phyloP scores from a whole-genome alignment of 805 yeast genomes.

The Saturnispora mendoncae region DNA sequence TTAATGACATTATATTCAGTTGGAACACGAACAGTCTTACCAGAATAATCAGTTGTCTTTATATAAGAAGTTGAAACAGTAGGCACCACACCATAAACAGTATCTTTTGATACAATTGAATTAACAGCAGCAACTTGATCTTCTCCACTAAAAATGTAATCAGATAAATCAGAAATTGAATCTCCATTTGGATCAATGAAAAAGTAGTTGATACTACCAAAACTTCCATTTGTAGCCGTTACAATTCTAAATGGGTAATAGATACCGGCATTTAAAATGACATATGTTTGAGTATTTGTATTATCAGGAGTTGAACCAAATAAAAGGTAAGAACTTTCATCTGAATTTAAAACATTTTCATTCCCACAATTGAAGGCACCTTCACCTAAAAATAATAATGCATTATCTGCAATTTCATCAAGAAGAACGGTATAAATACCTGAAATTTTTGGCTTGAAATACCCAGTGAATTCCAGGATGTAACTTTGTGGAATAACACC shows the following conservation, averaged over 20 bases:
- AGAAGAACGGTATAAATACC: slow-evolving; percentile 25
- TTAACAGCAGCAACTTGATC: not conserved
- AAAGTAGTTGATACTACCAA: not conserved
- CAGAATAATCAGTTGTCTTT: not conserved
- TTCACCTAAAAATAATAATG: slow-evolving; percentile 27
- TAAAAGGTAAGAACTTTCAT: not conserved
- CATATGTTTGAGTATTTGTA: slow-evolving; percentile 13
- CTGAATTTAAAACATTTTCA: not conserved
- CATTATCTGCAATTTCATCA: slow-evolving; percentile 25
- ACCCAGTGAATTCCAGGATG: slow-evolving; percentile 16
- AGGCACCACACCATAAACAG: not conserved
- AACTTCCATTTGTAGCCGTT: not conserved
- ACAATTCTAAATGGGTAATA: slow-evolving; percentile 7
- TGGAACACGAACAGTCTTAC: not conserved
- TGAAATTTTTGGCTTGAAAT: slow-evolving; percentile 20
- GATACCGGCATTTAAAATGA: slow-evolving; percentile 16
- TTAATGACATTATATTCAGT: slow-evolving; percentile 1
- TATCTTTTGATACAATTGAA: not conserved
- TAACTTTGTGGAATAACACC: slow-evolving; percentile 5
- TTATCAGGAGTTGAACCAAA: not conserved
- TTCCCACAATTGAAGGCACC: slow-evolving; percentile 30
- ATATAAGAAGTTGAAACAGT: not conserved
- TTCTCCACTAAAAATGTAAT: not conserved
- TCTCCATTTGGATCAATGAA: not conserved
- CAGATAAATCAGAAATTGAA: not conserved